Evolutionary conservation across 2,329 filamentous ascomycete genomes (phyloP).

Genomic region (Byssochlamys sp.): DNA sequence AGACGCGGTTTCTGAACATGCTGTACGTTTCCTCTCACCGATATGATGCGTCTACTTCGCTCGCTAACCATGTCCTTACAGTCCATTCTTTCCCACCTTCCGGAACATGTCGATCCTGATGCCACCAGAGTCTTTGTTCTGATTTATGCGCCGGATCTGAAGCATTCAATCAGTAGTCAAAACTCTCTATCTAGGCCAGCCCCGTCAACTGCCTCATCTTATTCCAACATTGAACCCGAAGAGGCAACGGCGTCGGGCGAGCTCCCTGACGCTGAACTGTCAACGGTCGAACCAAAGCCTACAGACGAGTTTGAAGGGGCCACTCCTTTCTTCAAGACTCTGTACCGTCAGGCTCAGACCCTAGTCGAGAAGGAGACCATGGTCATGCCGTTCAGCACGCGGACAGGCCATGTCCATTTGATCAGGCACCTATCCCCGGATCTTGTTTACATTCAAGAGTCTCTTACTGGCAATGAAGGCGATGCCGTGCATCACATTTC

Average conservation of each 20-base stretch:
- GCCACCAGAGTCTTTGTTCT: conserved; percentile 73
- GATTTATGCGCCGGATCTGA: conserved; percentile 75
- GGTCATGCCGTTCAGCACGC: conserved; percentile 78
- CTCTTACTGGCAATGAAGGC: conserved; percentile 66
- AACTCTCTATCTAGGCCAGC: conserved; percentile 43
- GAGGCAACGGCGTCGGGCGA: conserved; percentile 43
- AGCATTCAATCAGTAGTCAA: conserved; percentile 42
- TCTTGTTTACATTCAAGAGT: conserved; percentile 78
- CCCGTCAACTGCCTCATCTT: conserved; percentile 66
- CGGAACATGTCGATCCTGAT: conserved; percentile 62
- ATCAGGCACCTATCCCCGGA: conserved; percentile 77
- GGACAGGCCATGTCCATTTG: conserved; percentile 75
- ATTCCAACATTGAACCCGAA: conserved; percentile 71
- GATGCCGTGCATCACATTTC: conserved; percentile 59
- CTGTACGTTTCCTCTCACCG: conserved; percentile 48
- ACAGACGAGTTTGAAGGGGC: conserved; percentile 38
- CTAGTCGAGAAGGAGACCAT: conserved; percentile 77
- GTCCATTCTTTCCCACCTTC: conserved; percentile 83
- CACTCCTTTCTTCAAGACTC: conserved; percentile 60
- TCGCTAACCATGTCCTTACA: conserved; percentile 26
- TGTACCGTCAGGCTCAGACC: conserved; percentile 68
- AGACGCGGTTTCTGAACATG: conserved; percentile 61
- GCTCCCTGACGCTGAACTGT: conserved; percentile 46
- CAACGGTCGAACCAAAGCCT: conserved; percentile 36
- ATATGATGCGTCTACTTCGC: neutral